phyloP scores from a whole-genome alignment of 352 stramenopile genomes.

The Ochromonadaceae sp. region DNA sequence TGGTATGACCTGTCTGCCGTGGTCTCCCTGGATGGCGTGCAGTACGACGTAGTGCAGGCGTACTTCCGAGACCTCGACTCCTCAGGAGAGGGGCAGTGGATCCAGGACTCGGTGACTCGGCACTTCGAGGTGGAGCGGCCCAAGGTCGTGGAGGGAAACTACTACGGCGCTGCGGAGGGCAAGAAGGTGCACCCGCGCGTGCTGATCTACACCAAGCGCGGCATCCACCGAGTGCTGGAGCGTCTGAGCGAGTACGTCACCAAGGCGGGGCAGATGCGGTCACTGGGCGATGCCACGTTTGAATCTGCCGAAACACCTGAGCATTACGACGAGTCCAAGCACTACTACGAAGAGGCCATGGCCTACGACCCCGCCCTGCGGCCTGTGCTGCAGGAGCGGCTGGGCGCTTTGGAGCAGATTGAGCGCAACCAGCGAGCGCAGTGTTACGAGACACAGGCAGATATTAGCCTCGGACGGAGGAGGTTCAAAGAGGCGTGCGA shows the following conservation, averaged over 20 bases:
- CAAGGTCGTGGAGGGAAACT: conserved; percentile 13
- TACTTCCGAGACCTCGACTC: conserved; percentile 10
- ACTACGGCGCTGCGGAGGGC: not conserved
- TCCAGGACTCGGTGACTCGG: not conserved
- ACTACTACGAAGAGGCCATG: conserved; percentile 16
- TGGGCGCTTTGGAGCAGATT: not conserved
- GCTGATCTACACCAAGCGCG: not conserved
- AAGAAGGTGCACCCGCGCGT: conserved; percentile 5
- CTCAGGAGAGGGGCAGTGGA: conserved; percentile 1
- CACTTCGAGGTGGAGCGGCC: not conserved
- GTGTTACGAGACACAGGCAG: conserved; percentile 10
- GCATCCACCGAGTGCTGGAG: not conserved
- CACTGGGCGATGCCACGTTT: conserved; percentile 1
- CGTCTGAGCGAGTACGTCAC: not conserved
- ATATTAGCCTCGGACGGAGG: not conserved
- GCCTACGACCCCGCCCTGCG: not conserved
- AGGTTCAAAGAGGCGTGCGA: conserved; percentile 11
- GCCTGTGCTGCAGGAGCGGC: not conserved
- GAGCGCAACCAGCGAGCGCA: conserved; percentile 2
- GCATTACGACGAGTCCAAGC: conserved; percentile 8
- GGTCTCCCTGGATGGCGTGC: not conserved
- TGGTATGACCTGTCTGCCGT: conserved; percentile 14
- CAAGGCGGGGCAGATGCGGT: conserved; percentile 3
- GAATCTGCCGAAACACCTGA: not conserved
- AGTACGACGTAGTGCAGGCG: not conserved